These are phyloP conservation scores for Alectoria sarmentosa DNA, from an alignment of 495 filamentous ascomycete species.

Conservation along the genomic window DNA sequence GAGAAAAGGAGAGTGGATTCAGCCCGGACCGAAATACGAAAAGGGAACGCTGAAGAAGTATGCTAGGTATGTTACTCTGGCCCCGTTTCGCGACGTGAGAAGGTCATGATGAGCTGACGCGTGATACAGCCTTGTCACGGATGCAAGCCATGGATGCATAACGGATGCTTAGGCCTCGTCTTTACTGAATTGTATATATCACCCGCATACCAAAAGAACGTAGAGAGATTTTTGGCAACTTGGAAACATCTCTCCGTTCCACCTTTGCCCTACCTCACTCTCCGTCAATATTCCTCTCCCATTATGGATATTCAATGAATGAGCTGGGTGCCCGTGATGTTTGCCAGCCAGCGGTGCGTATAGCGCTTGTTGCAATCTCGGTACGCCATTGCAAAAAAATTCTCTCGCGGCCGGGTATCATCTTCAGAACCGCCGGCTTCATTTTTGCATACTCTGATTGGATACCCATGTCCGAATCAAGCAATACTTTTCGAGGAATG, in stretches of 20 bases:
- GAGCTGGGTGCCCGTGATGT: too few species aligned
- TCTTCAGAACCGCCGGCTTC: not conserved
- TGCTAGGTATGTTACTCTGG: constrained; percentile 38
- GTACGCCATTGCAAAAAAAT: not conserved
- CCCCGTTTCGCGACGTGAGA: not conserved
- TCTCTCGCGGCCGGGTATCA: not conserved
- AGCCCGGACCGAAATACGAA: constrained; percentile 58
- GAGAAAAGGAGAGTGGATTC: constrained; percentile 57
- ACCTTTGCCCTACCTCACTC: not conserved
- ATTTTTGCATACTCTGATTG: too few species aligned
- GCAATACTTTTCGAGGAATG: not conserved
- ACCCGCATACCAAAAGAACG: not conserved
- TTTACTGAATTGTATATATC: not conserved
- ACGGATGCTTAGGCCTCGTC: constrained; percentile 49
- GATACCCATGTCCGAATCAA: not conserved
- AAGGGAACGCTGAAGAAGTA: constrained; percentile 77
- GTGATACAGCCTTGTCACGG: constrained; percentile 45
- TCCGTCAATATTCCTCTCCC: not conserved
- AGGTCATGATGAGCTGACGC: not conserved
- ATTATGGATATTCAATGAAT: too few species aligned
- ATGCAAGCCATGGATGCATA: constrained; percentile 75
- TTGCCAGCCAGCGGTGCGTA: too few species aligned
- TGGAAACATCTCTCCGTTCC: not conserved
- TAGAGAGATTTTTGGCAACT: too few species aligned
- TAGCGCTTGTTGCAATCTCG: not conserved